Conservation (phyloP, 192 early-diverging fungal species). For the Rhizophagus sp. region DNA sequence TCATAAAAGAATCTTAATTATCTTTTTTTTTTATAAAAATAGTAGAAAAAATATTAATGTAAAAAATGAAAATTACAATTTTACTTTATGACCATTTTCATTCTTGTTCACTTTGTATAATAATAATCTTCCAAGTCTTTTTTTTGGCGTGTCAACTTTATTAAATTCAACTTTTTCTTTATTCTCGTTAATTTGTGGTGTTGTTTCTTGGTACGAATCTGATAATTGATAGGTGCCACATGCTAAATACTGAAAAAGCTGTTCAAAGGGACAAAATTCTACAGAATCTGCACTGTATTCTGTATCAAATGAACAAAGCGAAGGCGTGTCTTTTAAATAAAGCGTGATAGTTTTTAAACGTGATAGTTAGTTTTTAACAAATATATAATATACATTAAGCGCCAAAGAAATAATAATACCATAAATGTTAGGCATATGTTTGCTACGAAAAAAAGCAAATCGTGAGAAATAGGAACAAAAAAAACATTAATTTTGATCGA, state of each 20-base stretch:
- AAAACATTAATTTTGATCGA: no score
- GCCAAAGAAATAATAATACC: background rate
- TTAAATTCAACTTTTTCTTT: conserved; percentile 28
- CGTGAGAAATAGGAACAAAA: no score
- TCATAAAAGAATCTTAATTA: background rate
- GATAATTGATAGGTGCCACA: conserved; percentile 75
- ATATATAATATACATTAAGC: background rate
- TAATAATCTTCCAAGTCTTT: conserved; percentile 66
- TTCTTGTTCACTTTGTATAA: conserved; percentile 52
- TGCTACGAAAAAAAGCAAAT: no score
- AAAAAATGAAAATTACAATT: background rate
- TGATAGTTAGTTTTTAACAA: background rate
- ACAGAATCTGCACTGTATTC: conserved; percentile 71
- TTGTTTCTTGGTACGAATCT: conserved; percentile 36
- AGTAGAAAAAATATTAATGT: no score
- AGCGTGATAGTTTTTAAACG: background rate
- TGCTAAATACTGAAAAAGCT: conserved; percentile 48
- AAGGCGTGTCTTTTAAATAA: conserved; percentile 25
- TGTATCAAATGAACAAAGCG: conserved; percentile 60
- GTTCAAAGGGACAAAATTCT: conserved; percentile 67
- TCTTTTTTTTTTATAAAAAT: background rate
- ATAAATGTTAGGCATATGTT: background rate
- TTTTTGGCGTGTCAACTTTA: conserved; percentile 41
- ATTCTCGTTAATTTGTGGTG: conserved; percentile 7
- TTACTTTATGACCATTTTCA: conserved; percentile 44